Conservation (phyloP, 176 grass and related monocot genomes). For the Oryza glaberrima region DNA sequence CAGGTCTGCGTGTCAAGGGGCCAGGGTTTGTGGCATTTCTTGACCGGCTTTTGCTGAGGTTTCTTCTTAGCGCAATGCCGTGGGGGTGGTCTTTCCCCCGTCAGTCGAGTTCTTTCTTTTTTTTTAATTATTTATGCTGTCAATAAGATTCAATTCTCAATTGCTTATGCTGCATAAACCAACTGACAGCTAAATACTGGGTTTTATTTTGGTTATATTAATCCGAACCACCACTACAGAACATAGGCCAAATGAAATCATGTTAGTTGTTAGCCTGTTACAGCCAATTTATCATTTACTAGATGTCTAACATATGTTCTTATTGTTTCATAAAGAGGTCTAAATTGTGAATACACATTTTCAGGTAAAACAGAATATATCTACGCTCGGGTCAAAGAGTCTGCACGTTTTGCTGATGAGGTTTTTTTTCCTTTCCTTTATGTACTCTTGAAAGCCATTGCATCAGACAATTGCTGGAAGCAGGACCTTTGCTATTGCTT, state of each 20-base stretch:
- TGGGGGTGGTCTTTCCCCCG: too few species aligned
- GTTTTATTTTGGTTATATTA: constrained; percentile 9
- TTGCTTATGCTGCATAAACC: constrained; percentile 31
- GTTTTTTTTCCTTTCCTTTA: constrained; percentile 46
- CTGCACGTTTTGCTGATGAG: constrained; percentile 69
- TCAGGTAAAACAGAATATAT: constrained; percentile 97
- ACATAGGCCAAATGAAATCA: not conserved
- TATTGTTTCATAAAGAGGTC: constrained; percentile 23
- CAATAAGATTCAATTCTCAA: not conserved
- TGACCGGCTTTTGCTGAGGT: too few species aligned
- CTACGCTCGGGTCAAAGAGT: constrained; percentile 70
- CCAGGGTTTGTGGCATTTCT: too few species aligned
- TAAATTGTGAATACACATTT: constrained; percentile 32
- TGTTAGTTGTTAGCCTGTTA: not conserved
- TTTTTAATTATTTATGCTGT: not conserved
- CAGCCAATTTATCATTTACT: not conserved
- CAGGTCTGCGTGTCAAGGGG: too few species aligned
- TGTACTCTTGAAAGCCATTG: constrained; percentile 15
- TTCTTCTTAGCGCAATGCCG: too few species aligned
- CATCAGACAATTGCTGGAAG: not conserved
- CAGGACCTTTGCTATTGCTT: constrained; percentile 7
- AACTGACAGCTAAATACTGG: not conserved
- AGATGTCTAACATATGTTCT: constrained; percentile 22
- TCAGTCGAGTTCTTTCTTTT: too few species aligned
- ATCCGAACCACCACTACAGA: not conserved